Conservation (phyloP, 371 early-diverging fungal species). For the Sporodiniella umbellata region DNA sequence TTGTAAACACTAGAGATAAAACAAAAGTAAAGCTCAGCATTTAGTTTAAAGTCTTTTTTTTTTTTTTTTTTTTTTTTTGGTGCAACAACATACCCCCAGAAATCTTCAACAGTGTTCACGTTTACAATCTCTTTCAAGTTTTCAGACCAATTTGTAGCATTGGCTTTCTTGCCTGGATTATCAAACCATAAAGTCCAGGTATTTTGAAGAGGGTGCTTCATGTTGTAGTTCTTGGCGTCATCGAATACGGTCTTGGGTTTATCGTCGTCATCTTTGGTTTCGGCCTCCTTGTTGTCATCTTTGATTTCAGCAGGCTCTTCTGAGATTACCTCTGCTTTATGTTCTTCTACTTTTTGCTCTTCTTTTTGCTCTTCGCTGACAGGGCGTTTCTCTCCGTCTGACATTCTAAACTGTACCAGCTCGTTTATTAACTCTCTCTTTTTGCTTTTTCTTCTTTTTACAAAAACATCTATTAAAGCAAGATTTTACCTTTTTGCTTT, state of each 20-base stretch:
- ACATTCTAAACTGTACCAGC: slow-evolving; percentile 10
- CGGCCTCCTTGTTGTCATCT: neutral
- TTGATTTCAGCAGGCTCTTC: neutral
- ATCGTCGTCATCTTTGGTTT: slow-evolving; percentile 29
- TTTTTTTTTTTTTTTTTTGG: neutral
- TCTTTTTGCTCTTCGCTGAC: slow-evolving; percentile 11
- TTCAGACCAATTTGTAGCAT: slow-evolving; percentile 79
- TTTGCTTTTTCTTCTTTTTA: neutral
- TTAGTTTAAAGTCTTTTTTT: no score
- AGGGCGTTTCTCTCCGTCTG: slow-evolving; percentile 25
- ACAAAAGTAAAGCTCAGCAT: no score
- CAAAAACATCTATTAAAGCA: neutral
- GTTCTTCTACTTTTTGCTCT: slow-evolving; percentile 1
- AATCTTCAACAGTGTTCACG: slow-evolving; percentile 91
- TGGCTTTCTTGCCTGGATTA: slow-evolving; percentile 76
- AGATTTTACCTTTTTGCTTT: neutral
- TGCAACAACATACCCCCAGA: slow-evolving; percentile 90
- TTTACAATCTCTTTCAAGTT: slow-evolving; percentile 85
- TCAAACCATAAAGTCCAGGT: slow-evolving; percentile 96
- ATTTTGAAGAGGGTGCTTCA: slow-evolving; percentile 87
- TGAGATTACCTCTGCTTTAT: neutral
- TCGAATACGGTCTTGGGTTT: slow-evolving; percentile 67
- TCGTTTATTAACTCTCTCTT: no score
- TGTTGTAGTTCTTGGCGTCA: slow-evolving; percentile 65
- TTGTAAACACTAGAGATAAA: slow-evolving; percentile 58